Percentiles rank a stretch among this genome's conserved stretches.
Conservation (phyloP, 805 yeast genomes). For the Komagataella phaffii region DNA sequence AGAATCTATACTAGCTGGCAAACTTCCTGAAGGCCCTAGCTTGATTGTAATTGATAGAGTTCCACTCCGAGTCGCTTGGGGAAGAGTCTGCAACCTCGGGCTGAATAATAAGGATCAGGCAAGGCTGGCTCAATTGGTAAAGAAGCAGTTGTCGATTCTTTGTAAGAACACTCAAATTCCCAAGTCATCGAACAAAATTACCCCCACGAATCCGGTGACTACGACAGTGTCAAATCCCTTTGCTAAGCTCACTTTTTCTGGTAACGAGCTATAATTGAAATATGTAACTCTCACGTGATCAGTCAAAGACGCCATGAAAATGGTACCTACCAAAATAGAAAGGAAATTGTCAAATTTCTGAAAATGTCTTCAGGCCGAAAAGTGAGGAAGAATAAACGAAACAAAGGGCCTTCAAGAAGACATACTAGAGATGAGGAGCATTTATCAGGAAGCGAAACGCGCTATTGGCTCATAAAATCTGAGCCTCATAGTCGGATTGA, state of each 20-base stretch:
- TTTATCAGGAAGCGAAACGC: conserved; percentile 7
- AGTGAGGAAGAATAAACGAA: not conserved
- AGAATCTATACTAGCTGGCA: conserved; percentile 5
- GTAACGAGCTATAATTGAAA: not conserved
- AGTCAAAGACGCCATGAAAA: not conserved
- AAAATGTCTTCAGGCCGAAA: not conserved
- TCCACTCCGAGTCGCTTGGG: conserved; percentile 46
- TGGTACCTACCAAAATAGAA: conserved; percentile 1
- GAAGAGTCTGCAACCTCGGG: conserved; percentile 30
- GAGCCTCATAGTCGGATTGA: conserved; percentile 39
- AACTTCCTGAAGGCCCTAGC: conserved; percentile 14
- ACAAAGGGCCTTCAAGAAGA: conserved; percentile 16
- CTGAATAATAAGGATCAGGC: conserved; percentile 26
- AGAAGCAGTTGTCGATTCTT: conserved; percentile 37
- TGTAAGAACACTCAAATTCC: conserved; percentile 24
- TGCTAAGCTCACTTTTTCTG: not conserved
- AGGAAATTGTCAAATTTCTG: not conserved
- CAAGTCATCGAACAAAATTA: not conserved
- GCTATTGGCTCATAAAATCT: conserved; percentile 43
- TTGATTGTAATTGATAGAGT: conserved; percentile 19
- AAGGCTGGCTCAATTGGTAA: conserved; percentile 35
- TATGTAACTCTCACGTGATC: not conserved
- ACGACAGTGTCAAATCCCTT: not conserved
- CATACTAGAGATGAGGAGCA: conserved; percentile 20
- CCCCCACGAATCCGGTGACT: not conserved